A percentile compares a stretch with the other conserved stretches of the same genome.
phyloP scores from a whole-genome alignment of 2,329 filamentous ascomycete species.

The Cercospora sp. region DNA sequence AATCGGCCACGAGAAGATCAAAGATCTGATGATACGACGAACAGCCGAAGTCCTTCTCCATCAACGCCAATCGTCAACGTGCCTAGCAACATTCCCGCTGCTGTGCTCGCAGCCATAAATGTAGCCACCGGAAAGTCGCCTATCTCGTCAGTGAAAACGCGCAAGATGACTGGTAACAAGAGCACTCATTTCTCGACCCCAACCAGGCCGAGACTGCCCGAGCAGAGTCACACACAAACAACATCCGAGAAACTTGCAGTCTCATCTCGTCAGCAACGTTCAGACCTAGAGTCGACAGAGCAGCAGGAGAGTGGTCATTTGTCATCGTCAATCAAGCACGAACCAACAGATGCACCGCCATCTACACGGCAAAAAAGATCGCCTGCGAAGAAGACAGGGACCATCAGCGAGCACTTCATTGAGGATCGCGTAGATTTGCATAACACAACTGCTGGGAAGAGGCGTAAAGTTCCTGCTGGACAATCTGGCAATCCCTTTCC shows the following conservation, averaged over 20 bases:
- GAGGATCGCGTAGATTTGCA: constrained; percentile 35
- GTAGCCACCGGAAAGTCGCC: constrained; percentile 6
- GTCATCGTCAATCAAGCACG: background rate
- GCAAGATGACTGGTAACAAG: constrained; percentile 38
- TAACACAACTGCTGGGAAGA: constrained; percentile 33
- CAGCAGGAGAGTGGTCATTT: background rate
- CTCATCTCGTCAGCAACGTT: background rate
- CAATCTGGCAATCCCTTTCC: constrained; percentile 62
- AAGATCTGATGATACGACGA: background rate
- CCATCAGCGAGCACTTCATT: constrained; percentile 33
- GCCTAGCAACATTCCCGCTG: background rate
- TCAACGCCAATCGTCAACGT: background rate
- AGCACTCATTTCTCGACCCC: constrained; percentile 37
- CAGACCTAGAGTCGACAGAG: background rate
- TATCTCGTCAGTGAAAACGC: constrained; percentile 24
- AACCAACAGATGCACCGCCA: background rate
- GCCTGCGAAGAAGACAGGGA: constrained; percentile 26
- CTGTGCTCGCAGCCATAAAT: constrained; percentile 15
- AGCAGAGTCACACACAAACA: background rate
- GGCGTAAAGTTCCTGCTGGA: constrained; percentile 33
- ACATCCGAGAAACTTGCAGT: background rate
- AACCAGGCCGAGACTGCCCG: background rate
- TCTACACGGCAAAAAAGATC: background rate
- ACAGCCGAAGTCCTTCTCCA: background rate
- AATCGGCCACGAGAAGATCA: background rate